Conservation (phyloP, 208 protist genomes). For the Leishmania turanica region DNA sequence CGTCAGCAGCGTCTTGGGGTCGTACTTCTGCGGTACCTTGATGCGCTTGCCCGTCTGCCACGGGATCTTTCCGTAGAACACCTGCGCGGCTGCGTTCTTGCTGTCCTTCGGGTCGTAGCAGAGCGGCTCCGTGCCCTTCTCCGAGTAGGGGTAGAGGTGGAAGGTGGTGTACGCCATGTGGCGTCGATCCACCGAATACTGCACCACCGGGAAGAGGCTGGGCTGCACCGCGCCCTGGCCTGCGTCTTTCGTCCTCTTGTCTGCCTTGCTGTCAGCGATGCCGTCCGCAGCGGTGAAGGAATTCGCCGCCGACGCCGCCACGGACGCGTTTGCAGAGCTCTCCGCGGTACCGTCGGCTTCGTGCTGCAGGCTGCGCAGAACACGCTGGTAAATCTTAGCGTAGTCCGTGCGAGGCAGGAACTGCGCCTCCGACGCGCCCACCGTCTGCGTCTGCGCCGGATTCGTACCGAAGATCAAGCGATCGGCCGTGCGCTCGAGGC, state of each 20-base stretch:
- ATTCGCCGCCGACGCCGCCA: background rate
- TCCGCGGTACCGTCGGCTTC: constrained; percentile 8
- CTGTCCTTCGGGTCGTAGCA: constrained; percentile 54
- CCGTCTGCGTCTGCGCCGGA: constrained; percentile 77
- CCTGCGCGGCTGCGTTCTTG: constrained; percentile 63
- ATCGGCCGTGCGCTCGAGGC: constrained; percentile 79
- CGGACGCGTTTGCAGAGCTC: background rate
- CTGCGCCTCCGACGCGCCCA: constrained; percentile 81
- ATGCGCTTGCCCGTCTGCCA: constrained; percentile 92
- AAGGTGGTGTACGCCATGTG: constrained; percentile 84
- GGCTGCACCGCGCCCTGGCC: constrained; percentile 2
- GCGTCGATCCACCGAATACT: constrained; percentile 77
- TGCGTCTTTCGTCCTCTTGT: background rate
- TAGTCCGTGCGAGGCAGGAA: constrained; percentile 85
- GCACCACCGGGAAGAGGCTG: constrained; percentile 49
- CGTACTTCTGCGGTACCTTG: constrained; percentile 90
- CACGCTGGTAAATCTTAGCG: constrained; percentile 68
- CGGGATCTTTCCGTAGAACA: constrained; percentile 77
- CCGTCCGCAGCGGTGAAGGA: background rate
- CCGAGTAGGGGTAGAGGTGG: constrained; percentile 80
- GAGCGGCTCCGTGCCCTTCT: constrained; percentile 77
- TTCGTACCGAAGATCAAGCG: constrained; percentile 78
- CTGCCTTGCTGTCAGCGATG: background rate
- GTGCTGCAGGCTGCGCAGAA: constrained; percentile 39
- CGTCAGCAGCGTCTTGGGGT: constrained; percentile 89